These are phyloP conservation scores for Dioscorea zingiberensis DNA, from an alignment of 106 monocot genomes.

Conservation along the genomic window DNA sequence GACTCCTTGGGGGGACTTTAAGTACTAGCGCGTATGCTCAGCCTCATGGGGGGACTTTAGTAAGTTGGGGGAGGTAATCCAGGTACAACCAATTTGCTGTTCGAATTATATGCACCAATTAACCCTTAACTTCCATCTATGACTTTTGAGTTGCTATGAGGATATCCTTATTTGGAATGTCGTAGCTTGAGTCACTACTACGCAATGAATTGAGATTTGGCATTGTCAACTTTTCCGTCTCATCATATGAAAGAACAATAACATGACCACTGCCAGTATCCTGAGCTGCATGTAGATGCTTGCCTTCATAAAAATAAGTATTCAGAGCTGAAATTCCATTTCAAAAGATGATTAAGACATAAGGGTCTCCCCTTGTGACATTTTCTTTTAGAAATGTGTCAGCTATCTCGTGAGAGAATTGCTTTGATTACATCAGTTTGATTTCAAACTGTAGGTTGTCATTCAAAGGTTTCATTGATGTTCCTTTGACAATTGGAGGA, in stretches of 20 bases:
- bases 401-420: constrained; percentile 52
- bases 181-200: constrained; percentile 4
- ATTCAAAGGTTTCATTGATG: too few species aligned
- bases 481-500: too few species aligned
- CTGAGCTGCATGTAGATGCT: constrained; percentile 4
- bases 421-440: constrained; percentile 36
- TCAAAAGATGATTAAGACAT: constrained; percentile 11
- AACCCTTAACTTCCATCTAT: constrained; percentile 7
- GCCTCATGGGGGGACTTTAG: not conserved
- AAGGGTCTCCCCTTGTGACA: constrained; percentile 7
- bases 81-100: constrained; percentile 1
- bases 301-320: constrained; percentile 1
- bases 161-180: not conserved
- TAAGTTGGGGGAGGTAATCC: constrained; percentile 13
- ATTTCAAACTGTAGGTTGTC: too few species aligned
- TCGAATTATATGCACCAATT: constrained; percentile 3
- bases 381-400: constrained; percentile 1
- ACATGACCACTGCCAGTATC: constrained; percentile 11
- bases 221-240: constrained; percentile 18
- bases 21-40: too few species aligned
- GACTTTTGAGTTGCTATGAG: constrained; percentile 7
- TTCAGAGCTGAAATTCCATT: constrained; percentile 7
- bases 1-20: too few species aligned
- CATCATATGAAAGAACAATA: constrained; percentile 73
- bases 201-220: constrained; percentile 7